These are phyloP conservation scores for Penicillium arizonense DNA, from an alignment of 495 filamentous ascomycete species.

Conservation along the genomic window DNA sequence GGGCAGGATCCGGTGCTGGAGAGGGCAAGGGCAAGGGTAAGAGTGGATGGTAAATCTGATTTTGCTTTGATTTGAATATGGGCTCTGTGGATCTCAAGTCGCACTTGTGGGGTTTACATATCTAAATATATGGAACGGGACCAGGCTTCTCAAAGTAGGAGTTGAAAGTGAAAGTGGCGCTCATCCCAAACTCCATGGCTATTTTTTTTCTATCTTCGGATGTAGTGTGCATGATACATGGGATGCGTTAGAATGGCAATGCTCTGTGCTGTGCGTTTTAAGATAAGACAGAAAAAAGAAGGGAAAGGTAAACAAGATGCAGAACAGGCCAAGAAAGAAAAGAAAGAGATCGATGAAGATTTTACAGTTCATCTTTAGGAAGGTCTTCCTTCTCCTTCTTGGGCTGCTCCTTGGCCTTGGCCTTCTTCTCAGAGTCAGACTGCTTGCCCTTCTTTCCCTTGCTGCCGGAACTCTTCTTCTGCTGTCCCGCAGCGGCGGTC, in stretches of 20 bases:
- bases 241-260: conserved; percentile 11
- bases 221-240: conserved; percentile 20
- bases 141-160: too few species aligned
- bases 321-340: neutral
- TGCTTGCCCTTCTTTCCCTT: conserved; percentile 42
- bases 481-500: conserved; percentile 39
- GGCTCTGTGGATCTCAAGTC: neutral
- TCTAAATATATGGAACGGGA: too few species aligned
- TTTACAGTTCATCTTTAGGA: conserved; percentile 46
- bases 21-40: too few species aligned
- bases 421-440: conserved; percentile 44
- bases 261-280: conserved; percentile 23
- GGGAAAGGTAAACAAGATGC: conserved; percentile 4
- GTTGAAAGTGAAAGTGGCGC: neutral
- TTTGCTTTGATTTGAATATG: conserved; percentile 3
- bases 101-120: too few species aligned
- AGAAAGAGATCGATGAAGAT: neutral
- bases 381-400: conserved; percentile 23
- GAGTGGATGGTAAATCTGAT: neutral
- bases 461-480: conserved; percentile 52
- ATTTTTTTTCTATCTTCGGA: conserved; percentile 25
- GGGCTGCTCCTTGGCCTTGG: conserved; percentile 20
- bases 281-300: neutral
- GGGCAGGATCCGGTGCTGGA: too few species aligned
- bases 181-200: conserved; percentile 16